Evolutionary conservation across 805 yeast species (phyloP), one percentile per base, ranked within the genome.

Genomic region (Lipomyces kockii): DNA sequence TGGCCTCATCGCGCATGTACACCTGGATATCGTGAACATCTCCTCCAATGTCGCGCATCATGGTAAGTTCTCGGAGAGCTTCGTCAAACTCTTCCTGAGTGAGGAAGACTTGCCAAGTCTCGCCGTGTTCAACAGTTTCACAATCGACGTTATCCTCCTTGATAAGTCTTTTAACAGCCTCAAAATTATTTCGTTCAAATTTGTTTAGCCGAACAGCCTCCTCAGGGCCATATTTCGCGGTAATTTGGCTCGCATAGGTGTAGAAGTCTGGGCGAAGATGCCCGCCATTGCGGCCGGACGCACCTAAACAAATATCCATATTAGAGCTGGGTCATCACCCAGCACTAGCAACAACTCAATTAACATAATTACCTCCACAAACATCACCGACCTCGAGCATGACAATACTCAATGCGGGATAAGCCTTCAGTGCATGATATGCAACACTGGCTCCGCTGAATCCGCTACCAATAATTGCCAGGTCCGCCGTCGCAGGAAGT

Each of bases 241-340:
- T 35, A 8, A 65, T 35, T 11, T 27, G 29, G 32, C 27, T 60
- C n/a, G 68, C 27, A 55, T 56, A 71, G 8, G 58, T 49, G 51
- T 57, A 72, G 7, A 71, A 58, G 49, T 71, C 69, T 64, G 85
- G 84, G 58, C 82, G 81, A 64, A 83, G 70, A 69, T 83, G 86
- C 2, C 86, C 86, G 27, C 86, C 85, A 66, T 83, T 83, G 64
- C 86, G 74, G 7, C 83, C 85, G 1, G 84, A 81, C 6, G 85
- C 86, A 43, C 74, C 74, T 69, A 7, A 2, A 12, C 29, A 9
- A 56, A 57, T 12, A 22, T 17, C 22, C 2, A 27, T 6, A 17
- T 14, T 17, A 29, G 11, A n/a, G 25, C 20, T n/a, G 3, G 25
- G 17, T 2, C 32, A 29, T 2, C 32, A 29, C 32, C 32, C 32